These are phyloP conservation scores for Erythrophleum fordii DNA, from an alignment of 306 rosid species.

Conservation along the genomic window DNA sequence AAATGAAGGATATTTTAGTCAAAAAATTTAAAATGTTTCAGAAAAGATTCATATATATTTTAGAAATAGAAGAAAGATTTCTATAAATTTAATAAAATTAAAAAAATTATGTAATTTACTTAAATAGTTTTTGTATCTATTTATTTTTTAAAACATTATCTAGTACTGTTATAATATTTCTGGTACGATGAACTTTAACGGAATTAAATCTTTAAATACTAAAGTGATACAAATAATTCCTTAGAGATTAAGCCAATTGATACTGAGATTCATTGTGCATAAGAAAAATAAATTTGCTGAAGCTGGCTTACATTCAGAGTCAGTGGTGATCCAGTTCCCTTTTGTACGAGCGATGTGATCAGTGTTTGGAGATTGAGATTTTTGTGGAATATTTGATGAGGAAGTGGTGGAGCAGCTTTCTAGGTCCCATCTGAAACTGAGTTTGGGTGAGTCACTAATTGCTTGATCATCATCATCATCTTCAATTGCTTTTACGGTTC, in stretches of 20 bases:
- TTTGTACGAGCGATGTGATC: conserved; percentile 39
- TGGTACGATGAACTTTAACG: too few species aligned
- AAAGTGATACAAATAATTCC: too few species aligned
- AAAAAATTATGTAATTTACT: too few species aligned
- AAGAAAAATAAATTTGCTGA: not conserved
- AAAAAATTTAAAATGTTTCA: too few species aligned
- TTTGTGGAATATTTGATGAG: conserved; percentile 41
- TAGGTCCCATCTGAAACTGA: conserved; percentile 67
- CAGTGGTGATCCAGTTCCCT: conserved; percentile 83
- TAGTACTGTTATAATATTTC: too few species aligned
- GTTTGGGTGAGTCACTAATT: conserved; percentile 14
- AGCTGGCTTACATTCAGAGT: conserved; percentile 66
- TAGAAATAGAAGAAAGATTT: too few species aligned
- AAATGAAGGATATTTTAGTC: too few species aligned
- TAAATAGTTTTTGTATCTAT: too few species aligned
- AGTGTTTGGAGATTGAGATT: not conserved
- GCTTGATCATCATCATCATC: conserved; percentile 23
- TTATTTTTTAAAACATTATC: too few species aligned
- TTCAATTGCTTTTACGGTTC: conserved; percentile 30
- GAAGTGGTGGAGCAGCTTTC: conserved; percentile 59
- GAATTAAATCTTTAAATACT: too few species aligned
- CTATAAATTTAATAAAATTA: too few species aligned
- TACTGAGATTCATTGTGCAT: not conserved
- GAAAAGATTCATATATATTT: too few species aligned
- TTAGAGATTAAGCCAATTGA: not conserved